Evolutionary conservation across 176 grass and related monocot genomes (phyloP).

Genomic region (Cenchrus purpureus): DNA sequence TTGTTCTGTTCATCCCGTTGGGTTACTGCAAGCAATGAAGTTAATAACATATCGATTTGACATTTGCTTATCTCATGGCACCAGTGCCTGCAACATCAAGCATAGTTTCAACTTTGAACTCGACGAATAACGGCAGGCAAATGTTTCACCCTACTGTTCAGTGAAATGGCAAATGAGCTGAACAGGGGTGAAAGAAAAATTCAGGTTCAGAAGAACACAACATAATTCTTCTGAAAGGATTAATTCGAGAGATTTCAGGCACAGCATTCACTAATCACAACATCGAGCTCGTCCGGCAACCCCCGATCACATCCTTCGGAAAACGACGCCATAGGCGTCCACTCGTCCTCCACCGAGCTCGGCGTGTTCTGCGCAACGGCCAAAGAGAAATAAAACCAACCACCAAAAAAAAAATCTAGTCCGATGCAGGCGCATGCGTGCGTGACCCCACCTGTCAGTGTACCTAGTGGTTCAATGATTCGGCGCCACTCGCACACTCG

Average conservation of each 20-base stretch:
- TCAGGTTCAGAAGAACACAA: neutral
- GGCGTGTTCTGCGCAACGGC: neutral
- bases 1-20: neutral
- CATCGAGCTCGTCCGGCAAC: too few relatives aligned
- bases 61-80: neutral
- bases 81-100: neutral
- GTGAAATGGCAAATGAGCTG: too few relatives aligned
- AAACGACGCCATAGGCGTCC: neutral
- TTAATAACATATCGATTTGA: neutral
- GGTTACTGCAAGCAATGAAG: neutral
- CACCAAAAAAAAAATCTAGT: neutral
- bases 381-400: neutral
- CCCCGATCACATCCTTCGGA: neutral
- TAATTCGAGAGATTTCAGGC: too few relatives aligned
- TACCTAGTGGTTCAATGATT: conserved; percentile 23
- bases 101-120: neutral
- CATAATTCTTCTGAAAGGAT: too few relatives aligned
- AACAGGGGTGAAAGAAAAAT: neutral
- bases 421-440: neutral
- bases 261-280: too few relatives aligned
- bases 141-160: too few relatives aligned
- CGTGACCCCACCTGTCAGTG: neutral
- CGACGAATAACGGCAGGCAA: neutral
- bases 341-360: neutral
- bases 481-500: neutral